A percentile compares a stretch with the other conserved stretches of the same genome.
Conservation (phyloP, 345 rosid genomes). For the Excoecaria agallocha region DNA sequence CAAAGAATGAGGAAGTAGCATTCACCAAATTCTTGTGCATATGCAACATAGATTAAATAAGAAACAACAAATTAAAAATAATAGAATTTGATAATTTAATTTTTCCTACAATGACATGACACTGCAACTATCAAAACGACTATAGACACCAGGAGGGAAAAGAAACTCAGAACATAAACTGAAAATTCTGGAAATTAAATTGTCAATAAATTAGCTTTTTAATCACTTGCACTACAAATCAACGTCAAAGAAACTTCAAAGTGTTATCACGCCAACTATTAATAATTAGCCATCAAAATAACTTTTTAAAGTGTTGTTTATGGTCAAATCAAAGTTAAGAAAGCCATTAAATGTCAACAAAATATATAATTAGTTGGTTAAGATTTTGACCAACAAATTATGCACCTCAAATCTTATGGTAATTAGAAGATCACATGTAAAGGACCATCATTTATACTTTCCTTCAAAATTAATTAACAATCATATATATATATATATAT, state of each 20-base stretch:
- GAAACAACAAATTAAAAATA: slow-evolving; percentile 6
- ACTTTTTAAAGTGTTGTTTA: too few relatives aligned
- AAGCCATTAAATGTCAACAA: slow-evolving; percentile 28
- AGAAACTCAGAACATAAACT: slow-evolving; percentile 1
- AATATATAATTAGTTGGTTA: too few relatives aligned
- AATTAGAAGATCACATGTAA: background rate
- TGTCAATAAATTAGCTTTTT: too few relatives aligned
- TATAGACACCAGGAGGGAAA: slow-evolving; percentile 16
- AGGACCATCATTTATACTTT: background rate
- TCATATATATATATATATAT: too few relatives aligned
- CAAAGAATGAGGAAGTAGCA: too few relatives aligned
- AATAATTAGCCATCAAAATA: too few relatives aligned
- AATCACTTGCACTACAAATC: too few relatives aligned
- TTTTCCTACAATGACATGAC: slow-evolving; percentile 38
- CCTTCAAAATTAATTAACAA: background rate
- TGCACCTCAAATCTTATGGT: background rate
- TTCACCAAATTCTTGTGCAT: too few relatives aligned
- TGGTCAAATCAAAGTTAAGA: too few relatives aligned
- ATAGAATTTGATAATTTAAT: slow-evolving; percentile 8
- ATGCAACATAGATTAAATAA: too few relatives aligned
- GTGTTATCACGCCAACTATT: too few relatives aligned
- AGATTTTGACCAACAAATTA: slow-evolving; percentile 1
- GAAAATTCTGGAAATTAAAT: background rate
- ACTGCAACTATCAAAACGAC: slow-evolving; percentile 51
- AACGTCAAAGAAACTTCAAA: too few relatives aligned